Evolutionary conservation across 2,329 filamentous ascomycete genomes (phyloP).

Genomic region (Hymenoscyphus albidus): DNA sequence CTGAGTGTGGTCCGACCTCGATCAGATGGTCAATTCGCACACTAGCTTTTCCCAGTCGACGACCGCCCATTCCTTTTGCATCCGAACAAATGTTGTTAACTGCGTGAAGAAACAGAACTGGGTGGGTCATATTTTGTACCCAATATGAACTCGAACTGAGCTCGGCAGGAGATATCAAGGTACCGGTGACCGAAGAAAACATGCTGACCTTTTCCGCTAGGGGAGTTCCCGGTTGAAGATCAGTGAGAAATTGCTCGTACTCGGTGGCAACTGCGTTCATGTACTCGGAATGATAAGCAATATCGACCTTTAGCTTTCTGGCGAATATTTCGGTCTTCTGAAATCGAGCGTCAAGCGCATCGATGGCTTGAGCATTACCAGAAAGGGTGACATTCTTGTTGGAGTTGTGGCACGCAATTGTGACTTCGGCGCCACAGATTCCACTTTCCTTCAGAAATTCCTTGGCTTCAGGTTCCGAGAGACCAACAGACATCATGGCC

Average conservation of each 20-base stretch:
- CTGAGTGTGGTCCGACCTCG: slow-evolving; percentile 21
- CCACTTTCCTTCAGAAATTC: not conserved
- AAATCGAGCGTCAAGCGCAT: slow-evolving; percentile 10
- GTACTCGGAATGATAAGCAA: slow-evolving; percentile 33
- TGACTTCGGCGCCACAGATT: slow-evolving; percentile 25
- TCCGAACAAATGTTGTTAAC: slow-evolving; percentile 25
- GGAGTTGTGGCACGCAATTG: slow-evolving; percentile 34
- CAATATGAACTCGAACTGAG: slow-evolving; percentile 40
- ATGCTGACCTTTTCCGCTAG: slow-evolving; percentile 29
- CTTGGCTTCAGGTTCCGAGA: slow-evolving; percentile 20
- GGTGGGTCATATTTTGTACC: slow-evolving; percentile 42
- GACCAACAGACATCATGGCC: slow-evolving; percentile 50
- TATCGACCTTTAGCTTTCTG: slow-evolving; percentile 22
- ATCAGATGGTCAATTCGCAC: slow-evolving; percentile 6
- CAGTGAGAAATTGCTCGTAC: slow-evolving; percentile 17
- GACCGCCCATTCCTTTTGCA: not conserved
- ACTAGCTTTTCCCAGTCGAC: not conserved
- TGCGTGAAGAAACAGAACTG: slow-evolving; percentile 42
- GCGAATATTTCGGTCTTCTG: slow-evolving; percentile 16
- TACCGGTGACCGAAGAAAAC: slow-evolving; percentile 42
- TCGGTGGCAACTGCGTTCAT: slow-evolving; percentile 29
- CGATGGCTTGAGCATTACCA: slow-evolving; percentile 20
- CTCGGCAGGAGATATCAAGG: not conserved
- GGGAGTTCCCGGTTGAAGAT: not conserved
- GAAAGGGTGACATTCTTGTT: slow-evolving; percentile 28